Percentiles rank a stretch among this genome's conserved stretches.
phyloP scores from a whole-genome alignment of 2,329 filamentous ascomycete species.

The Epichloe sp. region DNA sequence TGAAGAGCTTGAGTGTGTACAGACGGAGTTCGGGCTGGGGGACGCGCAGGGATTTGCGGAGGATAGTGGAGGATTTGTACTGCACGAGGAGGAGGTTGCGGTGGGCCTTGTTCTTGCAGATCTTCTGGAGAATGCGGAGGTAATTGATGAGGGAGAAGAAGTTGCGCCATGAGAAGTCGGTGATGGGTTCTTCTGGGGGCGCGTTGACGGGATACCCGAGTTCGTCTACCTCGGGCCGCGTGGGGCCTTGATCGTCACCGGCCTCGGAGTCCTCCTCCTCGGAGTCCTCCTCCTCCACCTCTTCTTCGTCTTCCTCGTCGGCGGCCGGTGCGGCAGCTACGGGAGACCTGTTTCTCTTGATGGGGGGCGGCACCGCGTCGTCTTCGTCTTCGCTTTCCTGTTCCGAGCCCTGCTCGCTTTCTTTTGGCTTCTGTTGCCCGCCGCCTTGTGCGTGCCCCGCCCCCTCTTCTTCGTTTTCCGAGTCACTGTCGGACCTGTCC shows the following conservation, averaged over 20 bases:
- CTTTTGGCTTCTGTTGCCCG: conserved; percentile 19
- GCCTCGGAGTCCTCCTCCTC: conserved; percentile 14
- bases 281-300: conserved; percentile 13
- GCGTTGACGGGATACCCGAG: conserved; percentile 66
- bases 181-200: conserved; percentile 64
- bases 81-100: conserved; percentile 86
- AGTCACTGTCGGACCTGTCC: conserved; percentile 19
- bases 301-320: conserved; percentile 6
- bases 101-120: conserved; percentile 91
- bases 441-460: conserved; percentile 16
- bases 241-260: conserved; percentile 21
- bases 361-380: conserved; percentile 81
- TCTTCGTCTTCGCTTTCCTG: conserved; percentile 61
- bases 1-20: conserved; percentile 96
- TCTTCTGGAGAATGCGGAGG: conserved; percentile 90
- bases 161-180: conserved; percentile 81
- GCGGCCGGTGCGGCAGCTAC: conserved; percentile 19
- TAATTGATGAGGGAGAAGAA: conserved; percentile 95
- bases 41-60: conserved; percentile 82
- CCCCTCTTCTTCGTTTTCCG: conserved; percentile 13
- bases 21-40: conserved; percentile 77
- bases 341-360: conserved; percentile 43
- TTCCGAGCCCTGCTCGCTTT: conserved; percentile 16
- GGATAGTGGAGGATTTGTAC: conserved; percentile 87
- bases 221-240: conserved; percentile 63